A percentile compares a stretch with the other conserved stretches of the same genome.
Evolutionary conservation across 768 basidiomycete species (phyloP).

Genomic region (Phanerodontia chrysosporium): DNA sequence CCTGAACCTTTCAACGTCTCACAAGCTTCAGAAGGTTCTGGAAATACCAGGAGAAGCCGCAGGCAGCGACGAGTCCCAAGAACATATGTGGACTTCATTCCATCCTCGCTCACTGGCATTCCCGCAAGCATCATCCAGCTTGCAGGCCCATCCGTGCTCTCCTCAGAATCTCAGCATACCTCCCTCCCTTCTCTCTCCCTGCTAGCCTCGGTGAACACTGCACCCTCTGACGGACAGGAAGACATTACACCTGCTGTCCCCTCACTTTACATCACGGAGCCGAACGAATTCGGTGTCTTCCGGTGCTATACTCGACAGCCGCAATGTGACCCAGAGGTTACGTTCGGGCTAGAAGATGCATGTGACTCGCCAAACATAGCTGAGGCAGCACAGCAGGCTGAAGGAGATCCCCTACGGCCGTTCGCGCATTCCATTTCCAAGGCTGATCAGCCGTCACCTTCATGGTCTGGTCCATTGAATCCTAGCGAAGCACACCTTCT

Average conservation of each 20-base stretch:
- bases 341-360: background rate
- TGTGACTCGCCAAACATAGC: background rate
- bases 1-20: no score
- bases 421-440: background rate
- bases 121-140: background rate
- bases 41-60: no score
- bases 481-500: conserved; percentile 19
- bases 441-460: background rate
- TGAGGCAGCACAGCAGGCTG: background rate
- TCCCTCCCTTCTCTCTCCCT: background rate
- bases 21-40: no score
- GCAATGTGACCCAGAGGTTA: background rate
- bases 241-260: background rate
- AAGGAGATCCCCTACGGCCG: background rate
- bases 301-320: background rate
- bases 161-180: background rate
- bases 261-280: background rate
- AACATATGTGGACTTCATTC: background rate
- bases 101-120: background rate
- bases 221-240: background rate
- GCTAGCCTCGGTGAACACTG: background rate
- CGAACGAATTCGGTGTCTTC: conserved; percentile 4
- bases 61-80: background rate
- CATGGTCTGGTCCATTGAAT: background rate
- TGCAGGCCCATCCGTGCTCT: background rate